Evolutionary conservation across 2,329 filamentous ascomycete species (phyloP).

Genomic region (Fusarium subglutinans): DNA sequence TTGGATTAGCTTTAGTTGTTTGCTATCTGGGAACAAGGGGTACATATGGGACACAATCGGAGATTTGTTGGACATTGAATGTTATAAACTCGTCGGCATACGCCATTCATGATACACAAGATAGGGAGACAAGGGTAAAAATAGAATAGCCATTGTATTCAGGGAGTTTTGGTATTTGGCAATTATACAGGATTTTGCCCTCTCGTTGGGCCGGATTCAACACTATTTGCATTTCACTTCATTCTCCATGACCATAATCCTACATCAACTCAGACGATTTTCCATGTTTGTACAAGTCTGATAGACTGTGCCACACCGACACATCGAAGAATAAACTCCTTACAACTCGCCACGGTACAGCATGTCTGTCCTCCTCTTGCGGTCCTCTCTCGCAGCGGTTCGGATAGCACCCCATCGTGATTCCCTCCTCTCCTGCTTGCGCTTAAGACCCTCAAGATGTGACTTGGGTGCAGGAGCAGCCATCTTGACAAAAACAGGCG

Average conservation of each 20-base stretch:
- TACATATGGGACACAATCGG: neutral
- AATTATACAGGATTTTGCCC: slow-evolving; percentile 38
- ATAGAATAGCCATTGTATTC: slow-evolving; percentile 32
- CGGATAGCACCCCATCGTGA: slow-evolving; percentile 67
- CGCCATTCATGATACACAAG: neutral
- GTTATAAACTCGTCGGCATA: neutral
- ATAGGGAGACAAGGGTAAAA: slow-evolving; percentile 1
- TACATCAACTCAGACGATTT: slow-evolving; percentile 35
- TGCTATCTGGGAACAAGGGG: neutral
- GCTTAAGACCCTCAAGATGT: slow-evolving; percentile 58
- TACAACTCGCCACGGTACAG: slow-evolving; percentile 63
- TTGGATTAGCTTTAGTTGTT: neutral
- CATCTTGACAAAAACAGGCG: slow-evolving; percentile 66
- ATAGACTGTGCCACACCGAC: neutral
- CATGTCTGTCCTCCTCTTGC: slow-evolving; percentile 62
- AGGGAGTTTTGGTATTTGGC: slow-evolving; percentile 38
- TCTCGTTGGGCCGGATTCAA: slow-evolving; percentile 12
- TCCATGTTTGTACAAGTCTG: slow-evolving; percentile 37
- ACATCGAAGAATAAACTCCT: slow-evolving; percentile 1
- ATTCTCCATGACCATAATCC: slow-evolving; percentile 35
- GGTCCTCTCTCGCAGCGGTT: slow-evolving; percentile 64
- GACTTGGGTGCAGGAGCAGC: slow-evolving; percentile 60
- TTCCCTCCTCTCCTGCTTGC: slow-evolving; percentile 58
- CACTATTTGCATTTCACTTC: slow-evolving; percentile 21
- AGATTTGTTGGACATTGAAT: neutral